Conservation (phyloP, 805 yeast species). For the Hanseniaspora singularis region DNA sequence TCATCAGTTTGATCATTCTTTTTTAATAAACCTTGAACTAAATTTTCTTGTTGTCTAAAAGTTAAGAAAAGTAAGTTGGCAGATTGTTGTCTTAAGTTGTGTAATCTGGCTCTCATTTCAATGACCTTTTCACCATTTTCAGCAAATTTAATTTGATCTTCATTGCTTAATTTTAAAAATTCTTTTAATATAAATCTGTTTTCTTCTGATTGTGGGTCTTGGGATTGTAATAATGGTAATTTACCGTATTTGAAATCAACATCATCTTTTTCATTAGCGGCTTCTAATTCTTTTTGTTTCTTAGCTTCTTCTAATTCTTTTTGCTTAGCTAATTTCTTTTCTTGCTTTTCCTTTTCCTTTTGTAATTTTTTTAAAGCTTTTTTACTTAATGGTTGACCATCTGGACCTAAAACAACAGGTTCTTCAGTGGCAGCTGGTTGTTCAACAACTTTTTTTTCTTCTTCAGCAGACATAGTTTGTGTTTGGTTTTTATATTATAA, state of each 20-base stretch:
- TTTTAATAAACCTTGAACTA: conserved; percentile 75
- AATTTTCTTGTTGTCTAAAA: conserved; percentile 76
- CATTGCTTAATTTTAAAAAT: conserved; percentile 28
- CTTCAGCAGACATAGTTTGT: conserved; percentile 11
- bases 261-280: conserved; percentile 75
- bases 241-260: conserved; percentile 65
- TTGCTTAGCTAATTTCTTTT: conserved; percentile 85
- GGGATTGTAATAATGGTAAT: conserved; percentile 72
- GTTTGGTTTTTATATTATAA: not conserved
- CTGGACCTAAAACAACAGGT: conserved; percentile 44
- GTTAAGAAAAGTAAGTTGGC: conserved; percentile 86
- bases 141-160: conserved; percentile 29
- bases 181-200: conserved; percentile 47
- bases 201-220: conserved; percentile 47
- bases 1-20: conserved; percentile 33
- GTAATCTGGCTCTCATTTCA: conserved; percentile 85
- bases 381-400: conserved; percentile 82
- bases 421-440: conserved; percentile 15
- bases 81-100: conserved; percentile 88
- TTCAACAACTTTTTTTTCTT: not conserved
- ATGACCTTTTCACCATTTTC: conserved; percentile 64
- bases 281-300: conserved; percentile 64
- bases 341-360: conserved; percentile 84
- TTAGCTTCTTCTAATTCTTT: conserved; percentile 76
- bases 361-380: conserved; percentile 91